Percentiles rank a stretch among this genome's conserved stretches.
Conservation (phyloP, 106 monocot species). For the Dendrobium nobile region DNA sequence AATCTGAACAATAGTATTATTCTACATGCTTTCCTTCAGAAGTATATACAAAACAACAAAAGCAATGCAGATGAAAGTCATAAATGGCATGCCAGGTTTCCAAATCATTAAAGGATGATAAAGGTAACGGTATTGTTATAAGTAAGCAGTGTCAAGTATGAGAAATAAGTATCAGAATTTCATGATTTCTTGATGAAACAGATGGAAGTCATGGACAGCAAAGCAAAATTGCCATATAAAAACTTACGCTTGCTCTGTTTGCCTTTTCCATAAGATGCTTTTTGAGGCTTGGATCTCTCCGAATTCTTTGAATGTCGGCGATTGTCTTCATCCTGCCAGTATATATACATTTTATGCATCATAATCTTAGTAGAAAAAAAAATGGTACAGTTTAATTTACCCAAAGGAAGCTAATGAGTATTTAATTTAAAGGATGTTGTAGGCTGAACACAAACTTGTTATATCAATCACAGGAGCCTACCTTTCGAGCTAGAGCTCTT, state of each 20-base stretch:
- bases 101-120: not conserved
- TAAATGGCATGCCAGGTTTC: not conserved
- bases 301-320: slow-evolving; percentile 8
- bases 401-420: not conserved
- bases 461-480: not conserved
- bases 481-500: not conserved
- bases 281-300: slow-evolving; percentile 1
- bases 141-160: not conserved
- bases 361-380: not conserved
- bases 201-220: not conserved
- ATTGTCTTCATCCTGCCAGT: slow-evolving; percentile 2
- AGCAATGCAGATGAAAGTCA: not conserved
- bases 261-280: not conserved
- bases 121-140: not conserved
- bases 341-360: not conserved
- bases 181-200: not conserved
- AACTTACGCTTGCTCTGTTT: slow-evolving; percentile 7
- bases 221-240: not conserved
- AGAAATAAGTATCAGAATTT: not conserved
- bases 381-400: too few species aligned
- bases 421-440: not conserved
- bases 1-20: not conserved
- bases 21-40: not conserved
- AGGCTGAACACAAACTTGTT: not conserved
- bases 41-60: not conserved